Evolutionary conservation across 1,284 basidiomycete genomes (phyloP), one percentile per base, ranked within the genome.

Genomic region (Trametes sp.): DNA sequence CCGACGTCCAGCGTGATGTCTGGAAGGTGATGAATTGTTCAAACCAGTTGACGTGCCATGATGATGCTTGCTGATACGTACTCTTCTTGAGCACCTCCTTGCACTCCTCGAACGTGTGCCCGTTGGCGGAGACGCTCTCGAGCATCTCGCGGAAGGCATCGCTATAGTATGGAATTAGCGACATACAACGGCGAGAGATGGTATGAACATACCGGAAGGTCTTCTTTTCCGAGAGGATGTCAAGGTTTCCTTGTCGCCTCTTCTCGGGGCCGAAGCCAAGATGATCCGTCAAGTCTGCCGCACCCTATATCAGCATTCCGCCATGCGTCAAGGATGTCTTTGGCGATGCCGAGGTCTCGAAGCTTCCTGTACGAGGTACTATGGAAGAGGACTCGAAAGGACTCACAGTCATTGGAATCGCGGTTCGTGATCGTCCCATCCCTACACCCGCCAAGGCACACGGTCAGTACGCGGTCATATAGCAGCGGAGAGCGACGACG

Each of bases 351-450:
- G 7, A 23, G 11, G 42, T 26, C 8, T 45, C 2, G 5, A 23
- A 2, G 11, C 42, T 23, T 23, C 16, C 19, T 21, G 21, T 23
- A 45, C 42, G 21, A 13, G 8, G 4, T 24, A 24, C 42, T 10
- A 21, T n/a, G 7, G 42, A 6, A 2, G 7, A 26, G 45, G 14
- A n/a, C 28, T 5, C 6, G 23, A 28, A 24, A 33, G 31, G 6
- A 77, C 89, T 68, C 74, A 93, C 92, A 95, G 73, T 97, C 95
- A 77, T 97, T 97, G 23, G 92, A 94, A 77, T 97, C 94, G 70
- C 85, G 86, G 52, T 87, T 94, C 8, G 94, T 96, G 77, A 96
- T 96, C 24, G 94, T 97, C 71, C 94, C 95, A 79, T 96, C 95
- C 94, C 90, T 93, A 74, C 26, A 29, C 26, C 51, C 23, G 28